Base-by-base conservation (phyloP, 2,329 filamentous ascomycete genomes). In the Madurella mycetomatis region DNA sequence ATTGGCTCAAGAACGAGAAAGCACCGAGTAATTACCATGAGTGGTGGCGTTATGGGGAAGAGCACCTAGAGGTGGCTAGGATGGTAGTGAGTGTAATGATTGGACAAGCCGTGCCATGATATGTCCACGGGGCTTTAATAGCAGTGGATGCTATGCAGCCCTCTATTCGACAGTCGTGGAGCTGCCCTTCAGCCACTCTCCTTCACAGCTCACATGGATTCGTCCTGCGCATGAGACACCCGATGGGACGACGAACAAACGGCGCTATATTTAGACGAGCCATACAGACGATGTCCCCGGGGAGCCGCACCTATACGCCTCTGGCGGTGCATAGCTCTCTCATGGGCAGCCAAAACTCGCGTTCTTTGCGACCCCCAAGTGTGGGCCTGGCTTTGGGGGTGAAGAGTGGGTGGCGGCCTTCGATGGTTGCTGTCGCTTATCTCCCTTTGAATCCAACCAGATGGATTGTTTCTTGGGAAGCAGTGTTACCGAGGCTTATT, bases 221-320 rank as follows among this genome's bases (percentile, higher is more conserved):
- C 19, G 11, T 51, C 49, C 49, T 8, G 18, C 41, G 17, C 49
- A 9, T 19, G 19, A 32, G 7, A 12, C 12, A 16, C 18, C 49
- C 18, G 18, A 39, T 46, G 9, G 32, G 18, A 48, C 43, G 41
- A 8, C 41, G 19, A 37, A 37, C 18, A 40, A 34, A 13, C 2
- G 11, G 13, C n/a, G n/a, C 48, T 55, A 51, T 48, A 51, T 46
- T 49, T 54, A 54, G 52, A 47, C 11, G 37, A 41, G 45, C 45
- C 53, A 52, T 3, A 37, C 41, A 46, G 18, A 39, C 13, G 25
- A 7, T 25, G 25, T 25, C 7, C 4, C 25, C 25, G 25, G 25
- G 25, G 7, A 25, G 25, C 25, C 25, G 25, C 25, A 25, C 25
- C 7, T 3, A 7, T 7, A 25, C 25, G n/a, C 25, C 25, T 25